Percentiles rank a stretch among this genome's conserved stretches.
phyloP scores from a whole-genome alignment of 441 rosid genomes.

The Corymbia calophylla region DNA sequence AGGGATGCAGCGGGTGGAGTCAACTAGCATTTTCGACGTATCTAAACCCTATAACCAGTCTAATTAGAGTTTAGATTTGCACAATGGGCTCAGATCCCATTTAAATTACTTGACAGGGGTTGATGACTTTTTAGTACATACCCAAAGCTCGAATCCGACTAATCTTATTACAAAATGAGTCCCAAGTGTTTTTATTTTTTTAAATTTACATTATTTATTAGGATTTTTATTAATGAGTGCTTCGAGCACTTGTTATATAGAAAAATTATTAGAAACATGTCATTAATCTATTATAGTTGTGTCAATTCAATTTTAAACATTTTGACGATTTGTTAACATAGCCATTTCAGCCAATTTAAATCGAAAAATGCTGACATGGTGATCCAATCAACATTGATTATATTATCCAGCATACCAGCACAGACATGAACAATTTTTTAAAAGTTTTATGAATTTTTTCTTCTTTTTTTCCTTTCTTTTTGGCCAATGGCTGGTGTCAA shows the following conservation, averaged over 20 bases:
- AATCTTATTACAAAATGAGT: neutral
- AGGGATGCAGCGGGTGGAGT: neutral
- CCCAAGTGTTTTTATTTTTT: neutral
- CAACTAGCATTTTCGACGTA: neutral
- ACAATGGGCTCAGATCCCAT: neutral
- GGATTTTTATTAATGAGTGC: neutral
- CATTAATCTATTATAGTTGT: too few relatives aligned
- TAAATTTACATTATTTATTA: neutral
- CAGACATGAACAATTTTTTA: too few relatives aligned
- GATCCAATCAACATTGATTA: too few relatives aligned
- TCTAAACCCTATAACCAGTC: neutral
- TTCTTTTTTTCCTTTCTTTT: too few relatives aligned
- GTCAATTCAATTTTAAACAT: too few relatives aligned
- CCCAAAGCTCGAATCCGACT: neutral
- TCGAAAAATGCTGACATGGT: too few relatives aligned
- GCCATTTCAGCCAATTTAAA: fast-evolving
- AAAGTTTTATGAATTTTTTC: too few relatives aligned
- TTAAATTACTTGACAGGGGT: neutral
- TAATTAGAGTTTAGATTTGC: neutral
- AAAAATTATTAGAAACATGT: too few relatives aligned
- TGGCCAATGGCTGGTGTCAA: fast-evolving
- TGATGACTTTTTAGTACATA: neutral
- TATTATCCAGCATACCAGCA: fast-evolving
- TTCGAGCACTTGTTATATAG: neutral
- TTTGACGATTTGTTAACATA: too few relatives aligned